These are phyloP conservation scores for Iris macrosiphon DNA, from an alignment of 106 monocot genomes.

Conservation along the genomic window DNA sequence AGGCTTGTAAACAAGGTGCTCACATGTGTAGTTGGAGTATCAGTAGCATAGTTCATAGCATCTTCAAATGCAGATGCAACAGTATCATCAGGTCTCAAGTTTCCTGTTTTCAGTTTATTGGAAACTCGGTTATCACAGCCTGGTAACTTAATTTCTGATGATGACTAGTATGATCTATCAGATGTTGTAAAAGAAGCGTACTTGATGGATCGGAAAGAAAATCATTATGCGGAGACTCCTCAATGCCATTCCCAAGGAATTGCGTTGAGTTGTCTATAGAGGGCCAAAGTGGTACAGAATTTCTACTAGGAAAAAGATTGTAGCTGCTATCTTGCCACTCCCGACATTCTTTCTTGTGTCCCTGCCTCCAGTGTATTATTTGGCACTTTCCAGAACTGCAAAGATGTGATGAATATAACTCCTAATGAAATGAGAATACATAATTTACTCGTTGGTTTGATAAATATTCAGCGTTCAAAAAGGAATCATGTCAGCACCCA, in stretches of 20 bases:
- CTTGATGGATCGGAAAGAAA: constrained; percentile 9
- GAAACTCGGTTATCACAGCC: constrained; percentile 12
- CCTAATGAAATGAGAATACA: too few relatives aligned
- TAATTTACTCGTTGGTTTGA: too few relatives aligned
- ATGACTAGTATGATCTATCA: constrained; percentile 13
- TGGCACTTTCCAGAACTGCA: constrained; percentile 58
- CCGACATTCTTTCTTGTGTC: constrained; percentile 81
- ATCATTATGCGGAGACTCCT: constrained; percentile 11
- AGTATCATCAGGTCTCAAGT: constrained; percentile 13
- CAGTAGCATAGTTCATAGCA: neutral
- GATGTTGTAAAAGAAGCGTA: constrained; percentile 11
- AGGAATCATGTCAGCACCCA: neutral
- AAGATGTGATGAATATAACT: neutral
- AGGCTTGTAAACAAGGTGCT: constrained; percentile 15
- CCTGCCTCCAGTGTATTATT: constrained; percentile 98
- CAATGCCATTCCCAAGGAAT: constrained; percentile 12
- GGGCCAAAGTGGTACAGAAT: constrained; percentile 13
- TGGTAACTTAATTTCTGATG: constrained; percentile 7
- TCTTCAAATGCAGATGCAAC: constrained; percentile 15
- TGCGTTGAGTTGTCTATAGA: constrained; percentile 16
- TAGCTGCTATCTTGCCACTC: constrained; percentile 26
- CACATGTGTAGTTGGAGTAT: constrained; percentile 2
- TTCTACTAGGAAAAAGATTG: constrained; percentile 15
- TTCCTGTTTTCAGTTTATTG: constrained; percentile 27
- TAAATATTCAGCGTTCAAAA: too few relatives aligned